Conservation (phyloP, 1,284 basidiomycete species). For the Puccinia triticina region DNA sequence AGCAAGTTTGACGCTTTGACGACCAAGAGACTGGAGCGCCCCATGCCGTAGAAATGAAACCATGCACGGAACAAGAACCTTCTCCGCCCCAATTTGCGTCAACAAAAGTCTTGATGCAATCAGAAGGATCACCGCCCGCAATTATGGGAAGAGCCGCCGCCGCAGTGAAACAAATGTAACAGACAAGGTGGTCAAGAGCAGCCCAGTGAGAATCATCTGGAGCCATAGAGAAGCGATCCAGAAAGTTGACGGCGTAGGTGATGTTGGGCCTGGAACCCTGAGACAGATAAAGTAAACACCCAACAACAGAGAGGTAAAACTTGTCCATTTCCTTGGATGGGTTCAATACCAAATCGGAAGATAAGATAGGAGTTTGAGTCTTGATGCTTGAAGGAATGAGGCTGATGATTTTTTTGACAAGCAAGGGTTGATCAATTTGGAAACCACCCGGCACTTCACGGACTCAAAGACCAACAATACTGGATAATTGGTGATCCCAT, state of each 20-base stretch:
- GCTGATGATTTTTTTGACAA: background rate
- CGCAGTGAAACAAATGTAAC: background rate
- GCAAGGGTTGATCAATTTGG: background rate
- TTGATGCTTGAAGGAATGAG: background rate
- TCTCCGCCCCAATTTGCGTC: constrained; percentile 17
- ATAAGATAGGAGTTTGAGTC: background rate
- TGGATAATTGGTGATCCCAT: too few species aligned
- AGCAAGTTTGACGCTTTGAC: too few species aligned
- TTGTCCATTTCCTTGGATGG: background rate
- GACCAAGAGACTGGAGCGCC: too few species aligned
- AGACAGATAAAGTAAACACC: background rate
- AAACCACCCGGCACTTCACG: background rate
- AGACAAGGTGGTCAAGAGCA: background rate
- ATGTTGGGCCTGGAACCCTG: background rate
- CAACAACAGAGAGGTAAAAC: background rate
- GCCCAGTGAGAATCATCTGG: background rate
- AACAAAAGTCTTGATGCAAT: background rate
- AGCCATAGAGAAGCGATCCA: too few species aligned
- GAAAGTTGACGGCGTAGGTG: background rate
- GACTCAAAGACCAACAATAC: too few species aligned
- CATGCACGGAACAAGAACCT: too few species aligned
- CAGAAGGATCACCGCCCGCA: background rate
- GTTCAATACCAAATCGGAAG: background rate
- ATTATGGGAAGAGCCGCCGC: background rate
- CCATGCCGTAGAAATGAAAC: too few species aligned